Base-by-base conservation (phyloP, 2,329 filamentous ascomycete genomes). In the Aspergillus versicolor region DNA sequence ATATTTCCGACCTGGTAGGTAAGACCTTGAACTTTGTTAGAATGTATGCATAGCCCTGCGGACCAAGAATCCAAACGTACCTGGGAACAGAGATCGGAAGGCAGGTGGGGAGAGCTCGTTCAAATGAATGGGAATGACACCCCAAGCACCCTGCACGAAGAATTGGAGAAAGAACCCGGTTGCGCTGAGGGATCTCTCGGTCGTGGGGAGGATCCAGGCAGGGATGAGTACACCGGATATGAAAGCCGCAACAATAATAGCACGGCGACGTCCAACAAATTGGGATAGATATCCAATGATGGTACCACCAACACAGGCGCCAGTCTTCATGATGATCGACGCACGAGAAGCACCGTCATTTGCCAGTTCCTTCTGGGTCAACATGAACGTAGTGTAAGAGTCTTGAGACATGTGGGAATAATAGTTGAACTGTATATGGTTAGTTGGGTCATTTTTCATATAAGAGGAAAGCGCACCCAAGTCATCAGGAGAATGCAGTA, bases 321-420 rank as follows among this genome's bases (percentile, higher is more conserved):
- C 89, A 1, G 83, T 85, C 75, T 92, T 92, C 86, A 91, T 91
- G 57, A 92, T 74, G 63, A 92, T 92, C n/a, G 84, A 88, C 15
- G 88, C 88, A n/a, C 88, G 84, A 7, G 83, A 88, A 4, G 89
- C 87, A 1, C 80, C 81, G 1, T 77, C 68, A 65, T 90, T 88
- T 54, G 80, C 67, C 57, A 92, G 80, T 61, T 86, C 84, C 74
- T 92, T 92, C 65, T 90, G 82, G 4, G 81, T 82, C 40, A 88
- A 79, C 87, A 92, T 88, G 70, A 92, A 91, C 3, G 89, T 92
- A 0, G 89, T 91, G 77, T 92, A 92, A 48, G 84, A 88, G 75
- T 93, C 90, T 71, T 93, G 89, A 22, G 85, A 88, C 2, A 88
- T 90, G 77, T 93, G 90, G 50, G 87, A 89, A 77, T 90, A 91